A percentile compares a stretch with the other conserved stretches of the same genome.
Conservation (phyloP, 306 rosid genomes). For the Quercus glauca region DNA sequence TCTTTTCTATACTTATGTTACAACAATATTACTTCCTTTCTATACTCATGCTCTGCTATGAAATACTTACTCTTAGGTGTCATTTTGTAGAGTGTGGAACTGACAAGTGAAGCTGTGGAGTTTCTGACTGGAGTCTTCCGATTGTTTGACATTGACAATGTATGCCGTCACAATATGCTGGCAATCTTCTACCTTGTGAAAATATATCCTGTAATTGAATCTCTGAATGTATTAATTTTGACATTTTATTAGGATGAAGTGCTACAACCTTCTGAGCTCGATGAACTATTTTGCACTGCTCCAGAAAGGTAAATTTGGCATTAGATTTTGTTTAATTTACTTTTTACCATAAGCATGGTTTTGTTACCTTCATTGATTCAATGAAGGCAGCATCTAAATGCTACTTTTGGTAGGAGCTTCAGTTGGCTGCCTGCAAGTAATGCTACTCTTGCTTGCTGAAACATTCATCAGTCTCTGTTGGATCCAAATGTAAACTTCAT, state of each 20-base stretch:
- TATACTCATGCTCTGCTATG: constrained; percentile 8
- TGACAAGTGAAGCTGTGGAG: constrained; percentile 78
- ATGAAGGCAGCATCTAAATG: neutral
- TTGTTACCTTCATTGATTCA: neutral
- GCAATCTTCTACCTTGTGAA: constrained; percentile 16
- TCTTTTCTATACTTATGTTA: neutral
- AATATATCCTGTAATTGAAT: constrained; percentile 13
- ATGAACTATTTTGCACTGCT: constrained; percentile 78
- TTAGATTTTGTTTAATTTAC: neutral
- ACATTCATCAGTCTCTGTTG: neutral
- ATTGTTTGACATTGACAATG: constrained; percentile 74
- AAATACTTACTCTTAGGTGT: constrained; percentile 24
- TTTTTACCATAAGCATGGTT: neutral
- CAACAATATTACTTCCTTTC: constrained; percentile 3
- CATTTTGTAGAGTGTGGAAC: constrained; percentile 82
- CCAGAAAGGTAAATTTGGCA: constrained; percentile 67
- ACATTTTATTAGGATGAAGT: constrained; percentile 69
- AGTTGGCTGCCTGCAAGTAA: neutral
- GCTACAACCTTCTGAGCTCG: constrained; percentile 66
- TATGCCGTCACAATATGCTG: constrained; percentile 29
- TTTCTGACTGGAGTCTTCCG: constrained; percentile 83
- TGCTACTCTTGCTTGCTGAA: neutral
- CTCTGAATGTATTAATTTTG: constrained; percentile 33
- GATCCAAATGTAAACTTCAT: neutral
- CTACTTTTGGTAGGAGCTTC: neutral